Percentiles rank a stretch among this genome's conserved stretches.
phyloP scores from a whole-genome alignment of 176 grass and related monocot genomes.

The Hordeum vulgare region DNA sequence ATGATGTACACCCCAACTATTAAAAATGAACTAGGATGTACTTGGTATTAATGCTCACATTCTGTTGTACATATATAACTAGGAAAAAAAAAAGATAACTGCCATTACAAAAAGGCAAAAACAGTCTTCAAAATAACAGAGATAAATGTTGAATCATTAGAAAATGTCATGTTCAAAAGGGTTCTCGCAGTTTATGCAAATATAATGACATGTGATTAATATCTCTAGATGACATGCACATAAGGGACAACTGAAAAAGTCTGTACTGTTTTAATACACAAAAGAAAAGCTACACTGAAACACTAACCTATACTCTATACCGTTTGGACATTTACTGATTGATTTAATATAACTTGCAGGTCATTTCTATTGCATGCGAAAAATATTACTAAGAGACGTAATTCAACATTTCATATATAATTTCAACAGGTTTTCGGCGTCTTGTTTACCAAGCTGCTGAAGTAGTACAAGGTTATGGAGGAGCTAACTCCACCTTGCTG shows the following conservation, averaged over 20 bases:
- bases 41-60: neutral
- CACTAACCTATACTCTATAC: neutral
- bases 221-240: neutral
- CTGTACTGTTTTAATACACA: neutral
- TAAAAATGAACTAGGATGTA: neutral
- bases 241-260: neutral
- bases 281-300: neutral
- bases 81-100: neutral
- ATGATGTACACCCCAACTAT: neutral
- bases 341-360: neutral
- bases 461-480: neutral
- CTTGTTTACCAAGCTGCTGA: neutral
- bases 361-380: neutral
- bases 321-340: neutral
- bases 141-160: neutral
- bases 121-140: neutral
- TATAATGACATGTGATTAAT: neutral
- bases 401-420: neutral
- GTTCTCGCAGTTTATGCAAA: neutral
- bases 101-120: neutral
- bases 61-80: neutral
- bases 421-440: neutral
- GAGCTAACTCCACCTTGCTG: neutral
- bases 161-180: slow-evolving; percentile 7
- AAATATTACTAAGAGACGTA: neutral